Conservation (phyloP, 352 stramenopile genomes). For the Globisporangium orthogonon region DNA sequence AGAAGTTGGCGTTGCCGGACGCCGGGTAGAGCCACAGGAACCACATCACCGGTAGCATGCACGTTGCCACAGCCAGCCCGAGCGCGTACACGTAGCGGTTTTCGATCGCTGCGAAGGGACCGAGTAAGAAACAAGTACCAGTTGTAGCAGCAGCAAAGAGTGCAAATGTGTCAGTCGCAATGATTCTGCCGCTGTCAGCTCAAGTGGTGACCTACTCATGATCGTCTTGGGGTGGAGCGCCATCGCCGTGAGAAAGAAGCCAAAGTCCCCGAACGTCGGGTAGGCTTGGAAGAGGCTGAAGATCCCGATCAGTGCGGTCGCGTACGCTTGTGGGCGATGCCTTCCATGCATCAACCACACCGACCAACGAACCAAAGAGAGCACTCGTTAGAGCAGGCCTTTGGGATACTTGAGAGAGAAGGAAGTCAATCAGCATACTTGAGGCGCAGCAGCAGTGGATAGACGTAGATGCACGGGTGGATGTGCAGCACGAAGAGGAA, state of each 20-base stretch:
- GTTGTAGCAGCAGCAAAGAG: neutral
- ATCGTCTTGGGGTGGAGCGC: slow-evolving; percentile 75
- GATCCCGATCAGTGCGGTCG: slow-evolving; percentile 59
- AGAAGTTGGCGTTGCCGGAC: slow-evolving; percentile 87
- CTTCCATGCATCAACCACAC: slow-evolving; percentile 18
- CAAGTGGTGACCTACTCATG: slow-evolving; percentile 35
- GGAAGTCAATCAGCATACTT: slow-evolving; percentile 24
- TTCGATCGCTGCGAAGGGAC: slow-evolving; percentile 40
- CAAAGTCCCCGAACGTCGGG: slow-evolving; percentile 70
- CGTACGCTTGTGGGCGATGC: slow-evolving; percentile 62
- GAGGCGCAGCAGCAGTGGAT: slow-evolving; percentile 72
- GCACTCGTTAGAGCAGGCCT: too few species aligned
- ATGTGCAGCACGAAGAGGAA: slow-evolving; percentile 80
- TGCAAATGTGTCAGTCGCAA: neutral
- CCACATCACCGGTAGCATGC: slow-evolving; percentile 81
- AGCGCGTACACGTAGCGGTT: slow-evolving; percentile 72
- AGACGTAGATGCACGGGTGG: slow-evolving; percentile 75
- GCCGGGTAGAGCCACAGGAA: slow-evolving; percentile 84
- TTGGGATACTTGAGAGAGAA: neutral
- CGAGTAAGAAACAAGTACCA: neutral
- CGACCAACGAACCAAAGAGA: neutral
- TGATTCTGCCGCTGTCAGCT: neutral
- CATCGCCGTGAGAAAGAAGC: slow-evolving; percentile 64
- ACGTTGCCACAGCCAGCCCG: slow-evolving; percentile 57
- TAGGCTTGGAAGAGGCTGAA: slow-evolving; percentile 79